A percentile compares a stretch with the other conserved stretches of the same genome.
These are phyloP conservation scores for Tricholoma furcatifolium DNA, from an alignment of 768 basidiomycete species.

Conservation along the genomic window DNA sequence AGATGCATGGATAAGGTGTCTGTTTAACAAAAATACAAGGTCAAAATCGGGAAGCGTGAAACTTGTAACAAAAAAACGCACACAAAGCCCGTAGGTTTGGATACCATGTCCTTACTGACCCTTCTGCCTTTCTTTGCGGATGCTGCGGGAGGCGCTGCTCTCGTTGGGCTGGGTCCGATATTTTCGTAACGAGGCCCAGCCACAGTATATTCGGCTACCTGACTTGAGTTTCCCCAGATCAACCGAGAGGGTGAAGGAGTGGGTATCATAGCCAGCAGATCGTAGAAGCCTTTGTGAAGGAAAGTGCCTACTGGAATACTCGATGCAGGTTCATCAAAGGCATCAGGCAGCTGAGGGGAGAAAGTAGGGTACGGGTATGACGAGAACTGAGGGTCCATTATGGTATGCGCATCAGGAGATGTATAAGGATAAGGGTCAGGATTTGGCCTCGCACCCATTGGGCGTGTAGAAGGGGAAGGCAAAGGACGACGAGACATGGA, in stretches of 20 bases:
- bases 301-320: conserved; percentile 67
- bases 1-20: conserved; percentile 89
- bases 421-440: conserved; percentile 23
- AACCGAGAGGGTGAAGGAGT: conserved; percentile 68
- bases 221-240: conserved; percentile 47
- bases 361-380: conserved; percentile 43
- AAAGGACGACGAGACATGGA: conserved; percentile 23
- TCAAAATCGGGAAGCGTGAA: conserved; percentile 22
- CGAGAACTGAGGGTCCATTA: conserved; percentile 35
- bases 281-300: conserved; percentile 89
- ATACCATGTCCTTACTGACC: conserved; percentile 89
- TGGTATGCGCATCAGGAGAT: conserved; percentile 25
- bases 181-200: conserved; percentile 75
- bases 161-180: conserved; percentile 32
- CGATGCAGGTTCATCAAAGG: conserved; percentile 42
- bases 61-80: conserved; percentile 42
- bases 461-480: conserved; percentile 25
- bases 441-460: conserved; percentile 27
- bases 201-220: conserved; percentile 40
- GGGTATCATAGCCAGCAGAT: conserved; percentile 76
- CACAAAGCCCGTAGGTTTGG: conserved; percentile 80
- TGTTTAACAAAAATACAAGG: conserved; percentile 27
- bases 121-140: conserved; percentile 55
- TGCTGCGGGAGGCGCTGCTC: conserved; percentile 29
- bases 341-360: conserved; percentile 34